Conservation (phyloP, 2,329 filamentous ascomycete genomes). For the Phialocephala subalpina region DNA sequence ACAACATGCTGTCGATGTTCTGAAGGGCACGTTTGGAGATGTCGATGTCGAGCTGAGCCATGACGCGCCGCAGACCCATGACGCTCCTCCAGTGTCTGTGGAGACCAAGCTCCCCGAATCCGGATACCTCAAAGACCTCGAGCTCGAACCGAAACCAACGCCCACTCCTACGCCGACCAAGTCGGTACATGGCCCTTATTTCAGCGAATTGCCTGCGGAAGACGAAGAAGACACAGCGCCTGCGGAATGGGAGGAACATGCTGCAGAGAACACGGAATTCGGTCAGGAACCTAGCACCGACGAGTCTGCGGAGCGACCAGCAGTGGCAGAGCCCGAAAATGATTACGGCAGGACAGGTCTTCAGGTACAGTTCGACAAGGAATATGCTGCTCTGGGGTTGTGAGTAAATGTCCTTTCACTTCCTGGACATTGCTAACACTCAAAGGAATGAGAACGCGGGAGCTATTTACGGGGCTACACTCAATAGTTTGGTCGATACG, state of each 20-base stretch:
- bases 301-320: neutral
- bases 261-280: neutral
- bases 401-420: slow-evolving; percentile 31
- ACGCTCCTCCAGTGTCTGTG: neutral
- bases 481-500: slow-evolving; percentile 54
- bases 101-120: neutral
- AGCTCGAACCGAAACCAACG: neutral
- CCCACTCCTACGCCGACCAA: neutral
- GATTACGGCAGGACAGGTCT: slow-evolving; percentile 11
- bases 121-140: slow-evolving; percentile 11
- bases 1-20: slow-evolving; percentile 23
- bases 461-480: slow-evolving; percentile 64
- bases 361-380: slow-evolving; percentile 34
- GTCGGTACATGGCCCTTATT: neutral
- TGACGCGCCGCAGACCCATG: neutral
- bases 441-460: slow-evolving; percentile 55
- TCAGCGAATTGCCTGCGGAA: slow-evolving; percentile 2
- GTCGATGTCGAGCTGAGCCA: neutral
- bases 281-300: slow-evolving; percentile 5
- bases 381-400: slow-evolving; percentile 31
- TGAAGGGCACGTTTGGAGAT: slow-evolving; percentile 19
- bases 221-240: neutral
- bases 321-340: neutral
- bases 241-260: slow-evolving; percentile 1
- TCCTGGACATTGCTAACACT: slow-evolving; percentile 16